Evolutionary conservation across 257 asterid genomes (phyloP), one percentile per base, ranked within the genome.

Genomic region (Scutellaria galericulata): DNA sequence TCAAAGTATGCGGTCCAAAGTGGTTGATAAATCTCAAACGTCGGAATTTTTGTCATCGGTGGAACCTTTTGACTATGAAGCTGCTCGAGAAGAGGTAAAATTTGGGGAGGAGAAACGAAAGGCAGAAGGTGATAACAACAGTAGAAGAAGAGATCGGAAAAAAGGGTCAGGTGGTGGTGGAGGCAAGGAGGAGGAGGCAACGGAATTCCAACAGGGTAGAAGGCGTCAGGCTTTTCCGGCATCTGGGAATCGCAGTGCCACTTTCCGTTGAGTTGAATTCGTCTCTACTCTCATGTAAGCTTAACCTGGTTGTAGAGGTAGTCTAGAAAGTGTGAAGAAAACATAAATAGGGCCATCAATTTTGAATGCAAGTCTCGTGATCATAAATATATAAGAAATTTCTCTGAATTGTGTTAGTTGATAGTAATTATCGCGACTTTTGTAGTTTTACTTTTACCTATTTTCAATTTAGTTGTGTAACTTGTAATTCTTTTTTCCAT

Each of bases 151-250:
- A 44, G 81, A 82, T 46, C 70, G 71, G 82, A 90, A 83, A 70
- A 87, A 80, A 64, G 75, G 48, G 12, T 31, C 37, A 31, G 64
- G 71, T 73, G 50, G 78, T 18, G 72, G 59, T 9, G 2, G 81
- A 1, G 77, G n/a, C 51, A 81, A 76, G 64, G 87, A 45, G 10
- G 92, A 86, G 39, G 87, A 68, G 56, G 11, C 70, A 1, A 27
- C 64, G 1, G 90, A 84, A 54, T 65, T 79, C 35, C 89, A 83
- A 2, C 96, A 86, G 75, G 99, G 97, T 45, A 81, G 83, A 84
- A 83, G 98, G 53, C 96, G 99, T 6, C 96, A 84, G 81, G 99
- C 98, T 47, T 94, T 94, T 63, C 98, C 97, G 3, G 88, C 95
- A 5, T 86, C 99, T 2, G 99, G 99, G 22, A 94, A 94, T 66